phyloP scores from a whole-genome alignment of 352 stramenopile genomes.

The Phytophthora ohioensis region DNA sequence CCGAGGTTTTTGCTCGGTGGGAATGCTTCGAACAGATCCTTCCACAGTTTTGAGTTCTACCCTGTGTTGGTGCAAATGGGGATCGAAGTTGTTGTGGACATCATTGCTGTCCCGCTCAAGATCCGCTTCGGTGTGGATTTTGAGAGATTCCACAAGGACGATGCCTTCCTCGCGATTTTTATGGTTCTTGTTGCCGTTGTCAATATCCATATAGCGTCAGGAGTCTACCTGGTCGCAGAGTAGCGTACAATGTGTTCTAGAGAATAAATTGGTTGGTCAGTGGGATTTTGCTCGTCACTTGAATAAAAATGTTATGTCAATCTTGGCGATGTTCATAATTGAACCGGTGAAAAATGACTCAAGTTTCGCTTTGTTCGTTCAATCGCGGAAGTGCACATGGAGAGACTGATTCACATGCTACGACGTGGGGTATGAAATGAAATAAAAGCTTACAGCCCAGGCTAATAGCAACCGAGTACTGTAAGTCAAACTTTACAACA shows the following conservation, averaged over 20 bases:
- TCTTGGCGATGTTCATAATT: too few species aligned
- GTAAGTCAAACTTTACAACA: too few species aligned
- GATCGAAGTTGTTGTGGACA: constrained; percentile 39
- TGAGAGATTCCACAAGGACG: constrained; percentile 37
- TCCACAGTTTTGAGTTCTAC: constrained; percentile 20
- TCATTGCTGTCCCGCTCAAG: constrained; percentile 37
- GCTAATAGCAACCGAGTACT: too few species aligned
- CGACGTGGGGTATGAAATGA: too few species aligned
- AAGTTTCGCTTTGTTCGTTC: too few species aligned
- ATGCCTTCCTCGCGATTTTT: constrained; percentile 39
- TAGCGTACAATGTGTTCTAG: background rate
- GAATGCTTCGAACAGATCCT: constrained; percentile 16
- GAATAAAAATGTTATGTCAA: too few species aligned
- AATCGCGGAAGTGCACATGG: too few species aligned
- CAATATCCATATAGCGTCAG: constrained; percentile 34
- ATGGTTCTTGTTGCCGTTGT: constrained; percentile 36
- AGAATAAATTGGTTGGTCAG: too few species aligned
- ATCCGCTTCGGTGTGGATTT: constrained; percentile 27
- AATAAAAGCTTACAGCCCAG: too few species aligned
- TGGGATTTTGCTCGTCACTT: too few species aligned
- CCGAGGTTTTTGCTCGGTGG: constrained; percentile 23
- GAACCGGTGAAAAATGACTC: too few species aligned
- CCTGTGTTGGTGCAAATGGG: constrained; percentile 36
- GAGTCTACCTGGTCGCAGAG: constrained; percentile 11
- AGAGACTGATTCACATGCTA: too few species aligned